Base-by-base conservation (phyloP, 345 rosid genomes). In the Camelina sativa region DNA sequence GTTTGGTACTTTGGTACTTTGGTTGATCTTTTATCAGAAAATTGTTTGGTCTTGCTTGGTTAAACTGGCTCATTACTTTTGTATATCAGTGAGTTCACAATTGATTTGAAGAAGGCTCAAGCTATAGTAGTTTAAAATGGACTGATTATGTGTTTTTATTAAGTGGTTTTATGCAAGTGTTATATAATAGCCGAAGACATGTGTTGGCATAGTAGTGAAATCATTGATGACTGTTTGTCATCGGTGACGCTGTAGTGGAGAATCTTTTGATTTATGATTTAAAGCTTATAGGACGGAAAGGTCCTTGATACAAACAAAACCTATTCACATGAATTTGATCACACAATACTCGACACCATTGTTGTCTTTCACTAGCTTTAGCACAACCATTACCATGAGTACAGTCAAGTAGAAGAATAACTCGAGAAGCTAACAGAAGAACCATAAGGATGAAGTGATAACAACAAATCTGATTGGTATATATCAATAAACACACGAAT, bases 401-500 rank as follows among this genome's bases (percentile, higher is more conserved):
- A 37, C 47, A 19, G 64, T 58, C 25, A 34, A 58, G 44, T 34
- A 34, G 44, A 56, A 8, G 22, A 35, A 34, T 28, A n/a, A 32
- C 2, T n/a, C 17, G 8, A 25, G 11, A 6, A 15, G 58, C 38
- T 35, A 34, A 20, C 28, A 20, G 17, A 48, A 48, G n/a, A 41
- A 23, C 35, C 75, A 61, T 50, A 38, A 23, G 41, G 23, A 11
- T 56, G 28, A n/a, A 71, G 13, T 62, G 34, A 62, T 41, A 23
- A 72, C 30, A 71, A 7, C 32, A 7, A 51, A 72, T 17, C 32
- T 62, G 1, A 71, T 54, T 71, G 13, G 28, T 30, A 37, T 40
- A 25, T 23, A 62, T 9, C n/a, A n/a, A n/a, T 25, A 4, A 20
- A 32, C 41, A 64, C 37, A 54, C 17, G 55, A 50, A 72, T 46